Base-by-base conservation (phyloP, 2,329 filamentous ascomycete genomes). In the Ilyonectria destructans region DNA sequence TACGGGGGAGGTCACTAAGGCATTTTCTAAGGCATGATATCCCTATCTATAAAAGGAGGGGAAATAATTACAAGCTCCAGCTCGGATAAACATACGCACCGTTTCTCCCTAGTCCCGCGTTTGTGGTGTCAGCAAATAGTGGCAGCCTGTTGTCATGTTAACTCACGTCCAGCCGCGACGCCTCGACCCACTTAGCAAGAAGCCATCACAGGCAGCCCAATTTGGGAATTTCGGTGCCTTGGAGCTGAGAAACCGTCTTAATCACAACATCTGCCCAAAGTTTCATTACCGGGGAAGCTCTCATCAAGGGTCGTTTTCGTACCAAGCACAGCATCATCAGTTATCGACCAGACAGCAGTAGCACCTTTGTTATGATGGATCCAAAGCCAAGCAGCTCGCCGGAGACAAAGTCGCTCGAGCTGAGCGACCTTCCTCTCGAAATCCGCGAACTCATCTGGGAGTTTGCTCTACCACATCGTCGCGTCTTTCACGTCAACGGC, bases 381-480 rank as follows among this genome's bases (percentile, higher is more conserved):
- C 55, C 37, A 6, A 12, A 21, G 6, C 17, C 29, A 1, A 4
- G 29, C 12, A 48, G 4, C 33, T 17, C 12, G 23, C 9, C 31
- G 9, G 52, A 45, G 31, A 7, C 52, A 13, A 43, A 2, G 1
- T n/a, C 8, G 4, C n/a, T 74, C 1, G 51, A 60, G 29, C 62
- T 78, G 19, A 64, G 51, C 1, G 26, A 29, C 19, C 66, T 80
- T 3, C 77, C 78, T 0, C 57, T 52, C 2, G 79, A 80, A 62
- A 67, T 81, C 35, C 72, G 77, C 29, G 69, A 76, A 29, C 66
- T 76, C 33, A 71, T 79, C 58, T 80, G 79, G 77, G 70, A 74
- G 43, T 72, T 74, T 33, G 73, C 73, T 0, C 74, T 79, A 1
- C 77, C 77, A 8, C 33, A 62, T 2, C 46, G 61, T n/a, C 77